Conservation (phyloP, 2,329 filamentous ascomycete genomes). For the Pyricularia grisea region DNA sequence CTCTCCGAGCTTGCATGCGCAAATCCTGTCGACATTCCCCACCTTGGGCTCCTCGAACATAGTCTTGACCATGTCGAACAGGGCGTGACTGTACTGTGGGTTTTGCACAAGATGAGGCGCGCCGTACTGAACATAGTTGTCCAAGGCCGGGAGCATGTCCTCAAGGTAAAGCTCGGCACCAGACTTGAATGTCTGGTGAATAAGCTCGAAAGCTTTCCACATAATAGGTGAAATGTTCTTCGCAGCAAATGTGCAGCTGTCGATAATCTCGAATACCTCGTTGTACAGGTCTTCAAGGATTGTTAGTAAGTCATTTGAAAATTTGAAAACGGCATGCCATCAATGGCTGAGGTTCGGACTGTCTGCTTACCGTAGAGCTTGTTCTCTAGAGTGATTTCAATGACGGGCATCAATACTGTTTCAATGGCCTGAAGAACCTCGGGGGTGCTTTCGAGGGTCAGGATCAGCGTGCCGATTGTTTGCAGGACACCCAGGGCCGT, state of each 20-base stretch:
- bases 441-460: slow-evolving; percentile 93
- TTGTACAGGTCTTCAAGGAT: slow-evolving; percentile 73
- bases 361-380: slow-evolving; percentile 70
- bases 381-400: slow-evolving; percentile 92
- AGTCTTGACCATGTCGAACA: slow-evolving; percentile 88
- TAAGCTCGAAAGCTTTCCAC: slow-evolving; percentile 97
- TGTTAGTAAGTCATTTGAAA: background rate
- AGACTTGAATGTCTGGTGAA: slow-evolving; percentile 94
- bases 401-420: slow-evolving; percentile 93
- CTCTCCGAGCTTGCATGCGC: slow-evolving; percentile 94
- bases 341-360: background rate
- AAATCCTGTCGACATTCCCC: slow-evolving; percentile 88
- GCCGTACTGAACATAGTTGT: slow-evolving; percentile 96
- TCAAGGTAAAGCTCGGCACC: slow-evolving; percentile 95
- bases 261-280: slow-evolving; percentile 97
- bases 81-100: slow-evolving; percentile 74
- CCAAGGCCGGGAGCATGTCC: slow-evolving; percentile 95
- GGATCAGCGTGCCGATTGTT: slow-evolving; percentile 93
- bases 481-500: slow-evolving; percentile 93
- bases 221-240: slow-evolving; percentile 93
- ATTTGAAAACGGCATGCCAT: background rate
- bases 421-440: slow-evolving; percentile 93
- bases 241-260: slow-evolving; percentile 96
- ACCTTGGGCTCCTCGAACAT: slow-evolving; percentile 93
- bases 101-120: slow-evolving; percentile 72